Base-by-base conservation (phyloP, 202 grass and related monocot species). In the Cymbopogon flexuosus region DNA sequence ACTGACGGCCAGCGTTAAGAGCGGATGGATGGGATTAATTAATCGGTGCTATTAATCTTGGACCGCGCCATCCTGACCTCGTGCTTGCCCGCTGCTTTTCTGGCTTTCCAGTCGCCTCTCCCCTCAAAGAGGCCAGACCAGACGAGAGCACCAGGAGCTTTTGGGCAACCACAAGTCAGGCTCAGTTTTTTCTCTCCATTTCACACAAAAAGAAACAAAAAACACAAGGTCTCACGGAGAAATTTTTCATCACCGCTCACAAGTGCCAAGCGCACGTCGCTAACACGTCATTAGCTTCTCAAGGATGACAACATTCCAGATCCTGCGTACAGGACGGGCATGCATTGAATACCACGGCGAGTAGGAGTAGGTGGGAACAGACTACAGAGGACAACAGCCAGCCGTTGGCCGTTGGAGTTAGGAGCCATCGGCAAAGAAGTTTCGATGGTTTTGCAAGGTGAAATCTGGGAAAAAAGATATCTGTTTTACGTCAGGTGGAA, bases 341-440 rank as follows among this genome's bases (percentile, higher is more conserved):
- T 1, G 49, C 49, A 80, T 82, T 82, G 30, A 85, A 67, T 72
- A 78, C 47, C 58, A 64, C 29, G 46, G 3, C 16, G 14, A 65
- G 43, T 42, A 37, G 10, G 0, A 47, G 22, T 29, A 8, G 70
- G 52, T 57, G 52, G n/a, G n/a, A 57, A 57, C 3, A 57, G 19
- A 57, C 8, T 4, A 10, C 8, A 18, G 52, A 21, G 18, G 2
- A 54, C 49, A 54, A 5, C 37, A 9, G 37, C 52, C 52, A 57
- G 52, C 51, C 18, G 51, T 52, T n/a, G 49, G 52, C 51, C 18
- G 51, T 52, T n/a, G 49, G 47, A 54, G 49, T 54, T 19, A 5
- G n/a, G n/a, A 56, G 8, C 18, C 51, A 54, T 19, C 49, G 49
- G 49, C 49, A 54, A 19, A 54, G 51, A 6, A 39, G 30, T 18